Evolutionary conservation across 208 protist species (phyloP), one percentile per base, ranked within the genome.

Genomic region (Trypanosoma boissoni): DNA sequence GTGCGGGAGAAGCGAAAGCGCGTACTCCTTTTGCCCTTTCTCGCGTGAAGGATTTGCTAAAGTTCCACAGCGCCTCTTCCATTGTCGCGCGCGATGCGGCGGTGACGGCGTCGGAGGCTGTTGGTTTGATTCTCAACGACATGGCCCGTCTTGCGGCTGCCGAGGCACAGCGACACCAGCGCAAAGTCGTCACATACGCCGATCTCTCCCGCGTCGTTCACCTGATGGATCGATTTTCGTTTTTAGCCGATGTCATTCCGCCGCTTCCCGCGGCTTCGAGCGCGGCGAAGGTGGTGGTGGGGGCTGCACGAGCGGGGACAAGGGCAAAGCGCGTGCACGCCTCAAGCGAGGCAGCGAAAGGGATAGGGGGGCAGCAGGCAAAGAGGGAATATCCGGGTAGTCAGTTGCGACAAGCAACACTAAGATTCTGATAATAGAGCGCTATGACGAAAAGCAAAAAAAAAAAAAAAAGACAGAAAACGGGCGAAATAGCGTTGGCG

Each of bases 201-300:
- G 87, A 94, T 55, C 39, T 94, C 0, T 73, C 80, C 0, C 70
- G 68, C 29, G 72, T 79, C 27, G 78, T 73, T 27, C 73, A 78
- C 39, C 46, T 87, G 53, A 73, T 77, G 55, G 87, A 94, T 44
- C 80, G 83, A 14, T 94, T 84, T 45, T 72, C 83, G 0, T 94
- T 75, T 46, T 37, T 91, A 6, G 20, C 70, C 0, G 79, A 84
- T 5, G 60, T 89, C 9, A 54, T 91, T 49, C 86, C 86, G 20
- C 68, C 72, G 0, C 37, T 46, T 1, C 51, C 52, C 23, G 36
- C 34, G 42, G 12, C 59, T 3, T 7, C 45, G n/a, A 44, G 52
- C 3, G 18, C 27, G 14, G 39, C 16, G 12, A 20, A 18, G 2
- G 49, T 12, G 18, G 9, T 21, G 31, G 16, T 42, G 41, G 21